Conservation (phyloP, 768 basidiomycete species). For the Piloderma croceum region DNA sequence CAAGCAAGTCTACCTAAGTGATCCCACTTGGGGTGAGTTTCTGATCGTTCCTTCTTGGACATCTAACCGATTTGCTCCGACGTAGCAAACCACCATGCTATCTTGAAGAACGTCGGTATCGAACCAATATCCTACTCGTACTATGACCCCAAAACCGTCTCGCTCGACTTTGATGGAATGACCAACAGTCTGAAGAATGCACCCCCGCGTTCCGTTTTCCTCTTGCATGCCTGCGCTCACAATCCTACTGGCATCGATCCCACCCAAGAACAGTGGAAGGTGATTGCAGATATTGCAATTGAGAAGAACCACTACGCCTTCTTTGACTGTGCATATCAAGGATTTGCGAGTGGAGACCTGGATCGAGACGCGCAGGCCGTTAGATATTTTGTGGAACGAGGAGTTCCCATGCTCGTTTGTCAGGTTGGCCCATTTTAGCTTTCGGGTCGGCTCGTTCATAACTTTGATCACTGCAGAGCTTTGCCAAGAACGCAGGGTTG, state of each 20-base stretch:
- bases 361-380: slow-evolving; percentile 92
- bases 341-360: slow-evolving; percentile 90
- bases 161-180: slow-evolving; percentile 74
- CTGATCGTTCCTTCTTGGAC: background rate
- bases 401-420: slow-evolving; percentile 78
- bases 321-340: slow-evolving; percentile 96
- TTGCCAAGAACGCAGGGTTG: slow-evolving; percentile 94
- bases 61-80: background rate
- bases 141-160: slow-evolving; percentile 86
- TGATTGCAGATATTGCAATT: slow-evolving; percentile 67
- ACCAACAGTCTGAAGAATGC: slow-evolving; percentile 55
- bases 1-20: slow-evolving; percentile 79
- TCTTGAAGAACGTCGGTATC: slow-evolving; percentile 88
- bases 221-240: slow-evolving; percentile 93
- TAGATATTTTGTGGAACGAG: slow-evolving; percentile 72
- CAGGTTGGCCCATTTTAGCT: slow-evolving; percentile 46
- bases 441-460: slow-evolving; percentile 1
- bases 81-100: slow-evolving; percentile 81
- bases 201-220: slow-evolving; percentile 73
- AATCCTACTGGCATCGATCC: slow-evolving; percentile 98
- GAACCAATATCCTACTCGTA: slow-evolving; percentile 88
- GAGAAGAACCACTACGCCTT: slow-evolving; percentile 79
- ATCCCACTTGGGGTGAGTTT: slow-evolving; percentile 89
- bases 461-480: slow-evolving; percentile 52
- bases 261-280: slow-evolving; percentile 78